Conservation (phyloP, 2,329 filamentous ascomycete species). For the Xenoacremonium recifei region DNA sequence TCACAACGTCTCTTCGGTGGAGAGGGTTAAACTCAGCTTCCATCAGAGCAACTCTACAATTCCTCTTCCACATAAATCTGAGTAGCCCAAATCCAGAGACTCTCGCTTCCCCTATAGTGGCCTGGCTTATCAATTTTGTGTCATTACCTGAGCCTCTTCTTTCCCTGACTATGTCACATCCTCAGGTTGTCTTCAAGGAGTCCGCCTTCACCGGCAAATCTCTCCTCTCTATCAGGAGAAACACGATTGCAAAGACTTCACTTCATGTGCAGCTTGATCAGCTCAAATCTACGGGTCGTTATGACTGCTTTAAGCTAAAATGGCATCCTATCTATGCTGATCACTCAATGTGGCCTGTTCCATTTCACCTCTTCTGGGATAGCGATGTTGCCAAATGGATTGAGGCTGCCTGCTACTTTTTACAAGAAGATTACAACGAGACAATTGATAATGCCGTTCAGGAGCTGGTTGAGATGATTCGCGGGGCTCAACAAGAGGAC, state of each 20-base stretch:
- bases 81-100: too few relatives aligned
- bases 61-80: too few relatives aligned
- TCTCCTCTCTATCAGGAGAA: conserved; percentile 31
- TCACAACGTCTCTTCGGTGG: too few relatives aligned
- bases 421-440: conserved; percentile 27
- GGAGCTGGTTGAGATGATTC: conserved; percentile 58
- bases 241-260: conserved; percentile 36
- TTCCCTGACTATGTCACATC: conserved; percentile 29
- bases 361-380: conserved; percentile 61
- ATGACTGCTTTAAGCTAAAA: conserved; percentile 56
- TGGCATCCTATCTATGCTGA: conserved; percentile 56
- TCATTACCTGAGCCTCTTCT: too few relatives aligned
- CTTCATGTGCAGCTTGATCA: conserved; percentile 51
- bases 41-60: too few relatives aligned
- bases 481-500: conserved; percentile 54
- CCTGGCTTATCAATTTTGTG: too few relatives aligned
- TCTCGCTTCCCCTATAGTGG: too few relatives aligned
- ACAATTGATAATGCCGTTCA: conserved; percentile 13
- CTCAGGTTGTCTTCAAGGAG: conserved; percentile 34
- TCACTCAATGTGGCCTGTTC: conserved; percentile 51
- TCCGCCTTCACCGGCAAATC: conserved; percentile 36
- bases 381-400: conserved; percentile 57
- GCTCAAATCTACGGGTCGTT: conserved; percentile 53
- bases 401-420: conserved; percentile 59
- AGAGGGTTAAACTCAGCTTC: too few relatives aligned